Evolutionary conservation across 495 filamentous ascomycete genomes (phyloP), one percentile per base, ranked within the genome.

Genomic region (Hypoxylon lenormandii): DNA sequence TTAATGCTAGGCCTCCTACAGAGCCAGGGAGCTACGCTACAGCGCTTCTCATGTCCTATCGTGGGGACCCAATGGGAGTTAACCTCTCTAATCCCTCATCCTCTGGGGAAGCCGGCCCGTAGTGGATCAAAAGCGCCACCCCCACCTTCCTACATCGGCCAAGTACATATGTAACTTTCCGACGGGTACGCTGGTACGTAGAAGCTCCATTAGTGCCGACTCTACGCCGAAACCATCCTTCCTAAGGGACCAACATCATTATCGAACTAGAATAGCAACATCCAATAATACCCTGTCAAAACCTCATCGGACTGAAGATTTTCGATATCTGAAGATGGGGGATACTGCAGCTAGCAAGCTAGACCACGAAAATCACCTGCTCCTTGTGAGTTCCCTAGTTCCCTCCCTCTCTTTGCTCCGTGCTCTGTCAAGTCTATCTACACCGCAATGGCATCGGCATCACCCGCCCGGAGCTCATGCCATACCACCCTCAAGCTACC

Each of bases 301-400:
- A 19, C 21, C 21, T 1, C 50, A 30, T 42, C 13, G 30, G 30
- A 40, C 0, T 26, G 11, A 16, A 16, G 5, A 4, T 5, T 7
- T 13, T 28, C 11, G 1, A 11, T 30, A 43, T 6, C 28, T 48
- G 33, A 79, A 51, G 64, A 84, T 84, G 82, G 80, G 77, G 16
- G 80, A 82, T 66, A 68, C 73, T 46, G 79, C 77, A 65, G 74
- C 78, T 22, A 76, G 76, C 50, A 80, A 78, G 61, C 77, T 84
- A 70, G 80, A 82, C 64, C 80, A 83, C 64, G 79, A 80, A 18
- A 82, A 79, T 59, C 82, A 84, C 52, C 75, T 83, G 6, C 78
- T 83, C 16, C 78, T 84, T 4, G 82, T 83, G 68, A 73, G 80
- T 48, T 33, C 4, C 19, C 52, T 2, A 7, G 28, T 33, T 18